Conservation (phyloP, 1,284 basidiomycete genomes). For the Microbotryum saponariae region DNA sequence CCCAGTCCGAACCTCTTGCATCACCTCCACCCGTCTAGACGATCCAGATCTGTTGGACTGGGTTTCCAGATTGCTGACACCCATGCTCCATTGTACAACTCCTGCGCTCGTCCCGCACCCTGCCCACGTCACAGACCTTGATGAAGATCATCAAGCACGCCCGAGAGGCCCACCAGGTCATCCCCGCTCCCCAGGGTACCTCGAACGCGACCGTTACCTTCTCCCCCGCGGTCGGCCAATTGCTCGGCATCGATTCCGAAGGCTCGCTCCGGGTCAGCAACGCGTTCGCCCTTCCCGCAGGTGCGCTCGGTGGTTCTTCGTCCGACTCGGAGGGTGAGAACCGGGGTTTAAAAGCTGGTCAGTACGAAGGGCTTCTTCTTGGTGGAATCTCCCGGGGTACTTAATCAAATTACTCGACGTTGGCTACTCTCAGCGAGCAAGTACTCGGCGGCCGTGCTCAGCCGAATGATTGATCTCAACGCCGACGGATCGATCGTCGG, state of each 20-base stretch:
- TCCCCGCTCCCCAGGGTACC: constrained; percentile 36
- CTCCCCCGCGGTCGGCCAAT: constrained; percentile 63
- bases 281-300: constrained; percentile 70
- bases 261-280: constrained; percentile 87
- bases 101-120: neutral
- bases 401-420: constrained; percentile 6
- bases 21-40: too few relatives aligned
- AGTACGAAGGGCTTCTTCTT: constrained; percentile 14
- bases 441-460: constrained; percentile 78
- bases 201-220: constrained; percentile 59
- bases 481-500: constrained; percentile 92
- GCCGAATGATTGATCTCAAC: constrained; percentile 81
- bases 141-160: constrained; percentile 80
- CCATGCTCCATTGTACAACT: too few relatives aligned
- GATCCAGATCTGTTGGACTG: too few relatives aligned
- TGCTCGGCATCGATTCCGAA: constrained; percentile 86
- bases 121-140: constrained; percentile 57
- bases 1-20: too few relatives aligned
- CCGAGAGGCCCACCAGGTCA: constrained; percentile 41
- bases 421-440: constrained; percentile 28
- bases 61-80: too few relatives aligned
- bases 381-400: constrained; percentile 1
- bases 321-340: constrained; percentile 58
- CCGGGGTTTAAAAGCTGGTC: constrained; percentile 54
- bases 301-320: constrained; percentile 41